These are phyloP conservation scores for Lenzites betulinus DNA, from an alignment of 768 basidiomycete genomes.

Conservation along the genomic window DNA sequence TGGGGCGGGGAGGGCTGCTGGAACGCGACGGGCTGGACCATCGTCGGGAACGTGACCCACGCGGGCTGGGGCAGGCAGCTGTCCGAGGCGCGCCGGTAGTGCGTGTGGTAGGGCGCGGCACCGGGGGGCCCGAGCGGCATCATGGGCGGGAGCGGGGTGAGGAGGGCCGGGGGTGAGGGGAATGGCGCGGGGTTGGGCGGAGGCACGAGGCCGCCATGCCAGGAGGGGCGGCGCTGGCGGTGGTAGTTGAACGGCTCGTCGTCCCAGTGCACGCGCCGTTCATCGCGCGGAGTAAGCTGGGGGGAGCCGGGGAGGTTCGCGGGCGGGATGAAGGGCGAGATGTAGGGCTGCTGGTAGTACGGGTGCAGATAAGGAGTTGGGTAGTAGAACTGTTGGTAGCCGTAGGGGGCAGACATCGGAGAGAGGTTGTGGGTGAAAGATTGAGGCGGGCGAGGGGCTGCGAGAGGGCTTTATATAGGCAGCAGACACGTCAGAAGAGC, in stretches of 20 bases:
- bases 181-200: slow-evolving; percentile 28
- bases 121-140: slow-evolving; percentile 16
- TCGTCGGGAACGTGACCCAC: slow-evolving; percentile 23
- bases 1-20: slow-evolving; percentile 7
- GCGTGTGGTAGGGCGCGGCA: slow-evolving; percentile 12
- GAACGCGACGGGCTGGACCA: slow-evolving; percentile 23
- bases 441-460: not conserved
- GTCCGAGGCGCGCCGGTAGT: slow-evolving; percentile 29
- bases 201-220: slow-evolving; percentile 27
- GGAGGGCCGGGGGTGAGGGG: slow-evolving; percentile 29
- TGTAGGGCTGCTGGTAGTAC: slow-evolving; percentile 18
- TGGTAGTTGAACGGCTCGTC: slow-evolving; percentile 3
- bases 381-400: slow-evolving; percentile 21
- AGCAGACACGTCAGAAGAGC: not conserved
- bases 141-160: slow-evolving; percentile 25
- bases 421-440: not conserved
- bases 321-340: slow-evolving; percentile 28
- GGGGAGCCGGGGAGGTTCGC: slow-evolving; percentile 12
- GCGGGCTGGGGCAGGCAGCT: slow-evolving; percentile 25
- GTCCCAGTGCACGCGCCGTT: slow-evolving; percentile 23
- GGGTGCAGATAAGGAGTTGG: slow-evolving; percentile 25
- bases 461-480: slow-evolving; percentile 9
- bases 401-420: slow-evolving; percentile 17
- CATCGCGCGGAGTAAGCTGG: slow-evolving; percentile 2
- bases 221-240: slow-evolving; percentile 29